Percentiles rank a stretch among this genome's conserved stretches.
Evolutionary conservation across 345 rosid genomes (phyloP).

Genomic region (Excoecaria agallocha): DNA sequence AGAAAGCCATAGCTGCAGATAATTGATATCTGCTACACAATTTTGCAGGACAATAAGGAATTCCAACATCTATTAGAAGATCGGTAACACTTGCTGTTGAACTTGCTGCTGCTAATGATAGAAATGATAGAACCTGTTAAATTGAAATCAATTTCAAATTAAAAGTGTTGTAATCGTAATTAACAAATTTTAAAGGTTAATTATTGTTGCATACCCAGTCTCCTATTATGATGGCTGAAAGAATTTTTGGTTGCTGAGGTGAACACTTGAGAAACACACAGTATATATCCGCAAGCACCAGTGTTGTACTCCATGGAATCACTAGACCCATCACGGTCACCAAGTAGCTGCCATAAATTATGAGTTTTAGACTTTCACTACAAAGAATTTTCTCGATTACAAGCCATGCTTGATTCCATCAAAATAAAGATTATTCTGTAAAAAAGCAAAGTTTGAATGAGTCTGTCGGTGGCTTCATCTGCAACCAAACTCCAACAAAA

Average conservation of each 20-base stretch:
- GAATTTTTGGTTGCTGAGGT: constrained; percentile 43
- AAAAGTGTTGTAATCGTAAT: background rate
- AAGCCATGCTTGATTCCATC: background rate
- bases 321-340: constrained; percentile 67
- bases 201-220: constrained; percentile 41
- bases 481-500: too few relatives aligned
- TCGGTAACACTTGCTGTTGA: constrained; percentile 53
- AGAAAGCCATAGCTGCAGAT: constrained; percentile 64
- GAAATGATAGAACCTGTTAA: constrained; percentile 47
- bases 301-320: constrained; percentile 58
- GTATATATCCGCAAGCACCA: constrained; percentile 58
- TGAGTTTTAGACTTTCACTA: too few relatives aligned
- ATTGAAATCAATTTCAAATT: background rate
- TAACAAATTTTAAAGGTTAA: background rate
- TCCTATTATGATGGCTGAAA: constrained; percentile 46
- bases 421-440: background rate
- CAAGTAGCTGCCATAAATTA: constrained; percentile 45
- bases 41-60: constrained; percentile 32
- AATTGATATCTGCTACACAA: constrained; percentile 50
- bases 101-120: constrained; percentile 58
- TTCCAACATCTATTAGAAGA: constrained; percentile 31
- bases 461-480: background rate
- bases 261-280: constrained; percentile 38
- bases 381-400: background rate
- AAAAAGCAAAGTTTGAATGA: background rate